phyloP scores from a whole-genome alignment of 176 grass and related monocot genomes.

The Avena eriantha region DNA sequence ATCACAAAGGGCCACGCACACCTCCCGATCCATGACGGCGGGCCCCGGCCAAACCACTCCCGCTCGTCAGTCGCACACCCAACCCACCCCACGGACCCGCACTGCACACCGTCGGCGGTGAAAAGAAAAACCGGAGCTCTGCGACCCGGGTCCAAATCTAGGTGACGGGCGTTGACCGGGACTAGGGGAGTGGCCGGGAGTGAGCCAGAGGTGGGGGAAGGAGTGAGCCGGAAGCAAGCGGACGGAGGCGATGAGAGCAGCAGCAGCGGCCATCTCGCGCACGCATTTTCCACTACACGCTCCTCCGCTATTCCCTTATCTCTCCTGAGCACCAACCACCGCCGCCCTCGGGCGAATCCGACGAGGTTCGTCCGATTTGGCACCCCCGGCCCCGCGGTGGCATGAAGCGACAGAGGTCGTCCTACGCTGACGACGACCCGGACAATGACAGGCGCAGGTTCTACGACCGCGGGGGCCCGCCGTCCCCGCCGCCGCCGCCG shows the following conservation, averaged over 20 bases:
- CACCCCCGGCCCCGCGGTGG: not conserved
- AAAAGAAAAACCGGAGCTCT: not conserved
- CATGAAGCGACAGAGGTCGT: conserved; percentile 92
- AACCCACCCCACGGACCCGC: conserved; percentile 1
- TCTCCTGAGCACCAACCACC: not conserved
- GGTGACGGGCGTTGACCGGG: conserved; percentile 70
- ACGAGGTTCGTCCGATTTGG: not conserved
- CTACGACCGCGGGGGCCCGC: conserved; percentile 48
- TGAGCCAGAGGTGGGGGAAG: conserved; percentile 26
- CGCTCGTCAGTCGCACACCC: conserved; percentile 29
- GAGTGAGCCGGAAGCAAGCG: conserved; percentile 48
- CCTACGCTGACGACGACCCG: conserved; percentile 55
- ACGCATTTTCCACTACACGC: conserved; percentile 52
- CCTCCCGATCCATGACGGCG: not conserved
- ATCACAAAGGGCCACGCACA: not conserved
- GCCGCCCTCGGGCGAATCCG: conserved; percentile 15
- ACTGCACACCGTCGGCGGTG: conserved; percentile 24
- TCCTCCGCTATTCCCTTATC: conserved; percentile 47
- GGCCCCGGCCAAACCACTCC: conserved; percentile 35
- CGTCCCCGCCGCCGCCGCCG: conserved; percentile 22
- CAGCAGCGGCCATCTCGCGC: conserved; percentile 54
- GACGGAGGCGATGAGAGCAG: conserved; percentile 17
- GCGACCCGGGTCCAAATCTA: conserved; percentile 62
- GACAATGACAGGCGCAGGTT: conserved; percentile 61
- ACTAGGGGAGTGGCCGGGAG: conserved; percentile 41